Base-by-base conservation (phyloP, 2,329 filamentous ascomycete species). In the Pseudogymnoascus sp. region DNA sequence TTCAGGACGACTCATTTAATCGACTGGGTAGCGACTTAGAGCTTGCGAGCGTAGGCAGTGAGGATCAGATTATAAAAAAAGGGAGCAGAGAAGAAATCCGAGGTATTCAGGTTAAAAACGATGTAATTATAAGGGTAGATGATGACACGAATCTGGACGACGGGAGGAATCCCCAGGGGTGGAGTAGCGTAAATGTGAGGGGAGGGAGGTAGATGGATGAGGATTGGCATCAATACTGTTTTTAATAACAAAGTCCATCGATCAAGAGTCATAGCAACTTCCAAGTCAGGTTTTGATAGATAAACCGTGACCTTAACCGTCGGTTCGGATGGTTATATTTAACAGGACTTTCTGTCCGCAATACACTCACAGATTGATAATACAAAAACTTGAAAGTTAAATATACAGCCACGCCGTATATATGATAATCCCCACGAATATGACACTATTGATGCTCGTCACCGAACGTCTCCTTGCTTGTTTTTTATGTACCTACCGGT, bases 61-160 rank as follows among this genome's bases (percentile, higher is more conserved):
- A 48, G 3, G 41, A 48, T 48, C 23, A n/a, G n/a, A 52, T 52
- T 30, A 52, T 52, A 52, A 52, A 18, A 18, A 18, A 15, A n/a
- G 41, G 23, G 19, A 30, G 41, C n/a, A 30, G 41, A 4, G 41
- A 52, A 52, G 41, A 30, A 18, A 52, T 52, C n/a, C 28, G 30
- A 13, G 41, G 41, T 12, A 52, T 52, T 30, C 41, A 52, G 23
- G 41, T 52, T 30, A 52, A 52, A 52, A 52, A 26, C n/a, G 41
- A 52, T 52, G 41, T 52, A 7, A 9, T 52, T 28, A 30, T 52
- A 52, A 52, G 41, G 41, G 41, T 52, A 18, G 41, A 52, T 52
- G 41, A 52, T 15, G 26, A 12, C 30, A 5, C 26, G 26, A 12
- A 28, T 28, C 19, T 52, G 4, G 41, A 52, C 23, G 41, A 52